Base-by-base conservation (phyloP, 73 alveolate genomes). In the Breviolum minutum region DNA sequence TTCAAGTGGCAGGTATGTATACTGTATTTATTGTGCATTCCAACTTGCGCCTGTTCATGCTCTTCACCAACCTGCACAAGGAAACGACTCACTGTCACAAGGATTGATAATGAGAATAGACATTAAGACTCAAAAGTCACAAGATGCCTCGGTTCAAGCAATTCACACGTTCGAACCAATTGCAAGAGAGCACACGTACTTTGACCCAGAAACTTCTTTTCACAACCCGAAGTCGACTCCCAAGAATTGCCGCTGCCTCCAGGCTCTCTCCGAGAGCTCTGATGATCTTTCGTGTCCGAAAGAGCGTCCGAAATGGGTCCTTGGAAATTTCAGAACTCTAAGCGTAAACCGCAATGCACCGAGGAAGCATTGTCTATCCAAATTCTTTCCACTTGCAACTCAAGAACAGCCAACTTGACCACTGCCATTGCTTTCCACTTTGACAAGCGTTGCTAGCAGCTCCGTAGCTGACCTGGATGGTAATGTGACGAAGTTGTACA, bases 351-450 rank as follows among this genome's bases (percentile, higher is more conserved):
- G 3, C 30, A 73, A 73, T 73, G 83, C 54, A 40, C 54, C 54
- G 54, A 3, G 54, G 54, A 40, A 40, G 54, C 54, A 3, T 40
- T 40, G 54, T 40, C 54, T 40, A 40, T 0, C 54, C 0, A 73
- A 13, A 73, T 6, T 20, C 22, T 20, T 1, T 16, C 26, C 48
- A 17, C 48, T 26, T 73, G 16, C 30, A 73, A 73, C 19, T 73
- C 48, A 77, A 77, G 86, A 77, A 77, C 86, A 77, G 86, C 86
- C 86, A 77, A 77, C 27, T 29, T 19, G 86, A 77, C 86, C 62
- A 77, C n/a, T 11, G 86, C 86, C 86, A 77, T 30, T 77, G 86
- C 86, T 77, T 77, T n/a, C 86, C 86, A 30, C 63, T 77, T 77
- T 77, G 86, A 77, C 86, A 77, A 11, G 86, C 86, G 8, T 60